Percentiles rank a stretch among this genome's conserved stretches.
These are phyloP conservation scores for Mucor racemosus DNA, from an alignment of 371 early-diverging fungal species.

Conservation along the genomic window DNA sequence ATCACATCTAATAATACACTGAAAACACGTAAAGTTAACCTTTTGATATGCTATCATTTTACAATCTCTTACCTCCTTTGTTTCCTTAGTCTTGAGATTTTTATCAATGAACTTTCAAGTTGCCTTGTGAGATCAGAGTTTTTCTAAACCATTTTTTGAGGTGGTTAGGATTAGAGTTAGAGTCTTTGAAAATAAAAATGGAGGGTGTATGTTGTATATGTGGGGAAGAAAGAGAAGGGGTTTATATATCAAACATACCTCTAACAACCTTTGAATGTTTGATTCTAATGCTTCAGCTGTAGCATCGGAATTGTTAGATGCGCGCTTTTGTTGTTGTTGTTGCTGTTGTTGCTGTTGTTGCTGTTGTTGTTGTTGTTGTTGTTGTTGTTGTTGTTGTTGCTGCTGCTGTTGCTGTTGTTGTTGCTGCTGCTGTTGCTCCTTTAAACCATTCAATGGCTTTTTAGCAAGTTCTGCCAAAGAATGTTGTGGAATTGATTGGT, in stretches of 20 bases:
- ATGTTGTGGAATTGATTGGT: neutral
- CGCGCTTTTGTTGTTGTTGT: neutral
- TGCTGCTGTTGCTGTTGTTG: neutral
- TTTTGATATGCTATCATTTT: neutral
- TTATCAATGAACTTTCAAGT: constrained; percentile 7
- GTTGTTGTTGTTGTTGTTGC: neutral
- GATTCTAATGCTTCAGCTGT: constrained; percentile 3
- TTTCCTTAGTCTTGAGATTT: constrained; percentile 13
- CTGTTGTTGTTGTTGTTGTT: neutral
- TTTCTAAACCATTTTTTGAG: constrained; percentile 12
- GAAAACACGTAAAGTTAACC: neutral
- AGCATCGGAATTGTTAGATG: neutral
- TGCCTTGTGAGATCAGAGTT: constrained; percentile 11
- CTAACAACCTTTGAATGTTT: constrained; percentile 4
- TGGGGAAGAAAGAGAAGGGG: no score
- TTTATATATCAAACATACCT: neutral
- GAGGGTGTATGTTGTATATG: no score
- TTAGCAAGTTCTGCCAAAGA: constrained; percentile 8
- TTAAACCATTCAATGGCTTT: neutral
- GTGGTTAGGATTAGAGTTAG: neutral
- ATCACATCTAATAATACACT: constrained; percentile 18
- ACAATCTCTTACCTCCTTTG: constrained; percentile 15
- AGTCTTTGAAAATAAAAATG: no score
- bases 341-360: constrained; percentile 1
- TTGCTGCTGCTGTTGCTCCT: neutral